A percentile compares a stretch with the other conserved stretches of the same genome.
phyloP scores from a whole-genome alignment of 805 yeast species.

The Starmerella sp. region DNA sequence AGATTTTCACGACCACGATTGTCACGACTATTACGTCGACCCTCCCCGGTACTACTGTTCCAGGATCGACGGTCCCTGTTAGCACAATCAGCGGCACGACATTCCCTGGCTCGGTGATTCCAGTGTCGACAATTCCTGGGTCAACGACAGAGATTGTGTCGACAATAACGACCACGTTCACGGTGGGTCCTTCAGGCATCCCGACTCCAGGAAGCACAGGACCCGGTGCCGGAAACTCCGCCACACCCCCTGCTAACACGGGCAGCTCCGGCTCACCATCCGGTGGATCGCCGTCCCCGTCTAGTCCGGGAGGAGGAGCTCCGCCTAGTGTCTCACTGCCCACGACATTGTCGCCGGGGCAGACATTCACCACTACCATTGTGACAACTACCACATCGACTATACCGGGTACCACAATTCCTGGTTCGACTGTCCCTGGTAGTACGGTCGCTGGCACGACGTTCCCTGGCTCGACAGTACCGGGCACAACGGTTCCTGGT shows the following conservation, averaged over 20 bases:
- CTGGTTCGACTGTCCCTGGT: background rate
- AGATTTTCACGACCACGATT: background rate
- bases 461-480: background rate
- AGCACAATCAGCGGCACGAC: conserved; percentile 7
- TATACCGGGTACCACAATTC: background rate
- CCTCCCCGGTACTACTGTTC: conserved; percentile 7
- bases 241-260: no score
- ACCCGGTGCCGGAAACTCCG: no score
- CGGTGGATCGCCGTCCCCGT: no score
- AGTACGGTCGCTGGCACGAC: background rate
- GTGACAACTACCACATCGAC: background rate
- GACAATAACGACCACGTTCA: background rate
- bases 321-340: no score
- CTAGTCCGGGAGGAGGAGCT: no score
- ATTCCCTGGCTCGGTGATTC: conserved; percentile 1
- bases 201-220: no score
- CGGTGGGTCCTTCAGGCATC: background rate
- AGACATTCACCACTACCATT: background rate
- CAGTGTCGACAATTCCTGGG: conserved; percentile 4
- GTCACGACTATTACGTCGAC: conserved; percentile 3
- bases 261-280: no score
- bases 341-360: no score
- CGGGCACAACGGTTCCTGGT: background rate
- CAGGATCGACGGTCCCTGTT: conserved; percentile 8
- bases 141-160: background rate